Evolutionary conservation across 2,329 filamentous ascomycete genomes (phyloP).

Genomic region (Hymenoscyphus linearis): DNA sequence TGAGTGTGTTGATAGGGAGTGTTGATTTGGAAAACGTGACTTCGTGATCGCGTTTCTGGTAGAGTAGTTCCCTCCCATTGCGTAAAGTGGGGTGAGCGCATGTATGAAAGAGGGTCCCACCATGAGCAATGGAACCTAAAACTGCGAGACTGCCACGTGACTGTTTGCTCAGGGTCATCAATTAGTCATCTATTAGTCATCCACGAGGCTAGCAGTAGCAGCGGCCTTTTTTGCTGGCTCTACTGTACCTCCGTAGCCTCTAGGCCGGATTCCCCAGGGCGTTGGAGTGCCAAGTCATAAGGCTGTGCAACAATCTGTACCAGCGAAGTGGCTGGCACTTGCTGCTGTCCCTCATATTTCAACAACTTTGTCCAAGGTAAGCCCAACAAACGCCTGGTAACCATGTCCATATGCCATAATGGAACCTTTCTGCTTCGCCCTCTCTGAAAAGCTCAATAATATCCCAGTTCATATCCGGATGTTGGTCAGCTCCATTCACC

Average conservation of each 20-base stretch:
- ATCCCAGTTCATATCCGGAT: constrained; percentile 65
- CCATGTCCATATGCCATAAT: constrained; percentile 42
- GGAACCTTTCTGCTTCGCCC: constrained; percentile 95
- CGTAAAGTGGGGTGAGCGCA: no score
- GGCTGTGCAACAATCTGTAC: background rate
- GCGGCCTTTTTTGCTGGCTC: no score
- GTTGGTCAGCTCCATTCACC: constrained; percentile 32
- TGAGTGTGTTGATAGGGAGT: background rate
- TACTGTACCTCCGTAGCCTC: no score
- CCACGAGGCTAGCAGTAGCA: background rate
- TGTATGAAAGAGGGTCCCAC: no score
- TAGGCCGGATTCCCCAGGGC: no score
- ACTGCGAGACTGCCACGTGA: no score
- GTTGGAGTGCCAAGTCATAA: background rate
- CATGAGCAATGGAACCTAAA: no score
- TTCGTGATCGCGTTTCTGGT: background rate
- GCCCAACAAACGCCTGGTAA: background rate
- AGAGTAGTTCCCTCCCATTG: no score
- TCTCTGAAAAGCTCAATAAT: constrained; percentile 75
- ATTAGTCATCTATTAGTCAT: background rate
- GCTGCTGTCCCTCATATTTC: background rate
- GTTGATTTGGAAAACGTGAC: background rate
- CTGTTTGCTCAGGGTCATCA: no score
- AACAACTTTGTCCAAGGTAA: background rate
- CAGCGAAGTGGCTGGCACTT: background rate